phyloP scores from a whole-genome alignment of 139 green algal species.

The Picochlorum sp. region DNA sequence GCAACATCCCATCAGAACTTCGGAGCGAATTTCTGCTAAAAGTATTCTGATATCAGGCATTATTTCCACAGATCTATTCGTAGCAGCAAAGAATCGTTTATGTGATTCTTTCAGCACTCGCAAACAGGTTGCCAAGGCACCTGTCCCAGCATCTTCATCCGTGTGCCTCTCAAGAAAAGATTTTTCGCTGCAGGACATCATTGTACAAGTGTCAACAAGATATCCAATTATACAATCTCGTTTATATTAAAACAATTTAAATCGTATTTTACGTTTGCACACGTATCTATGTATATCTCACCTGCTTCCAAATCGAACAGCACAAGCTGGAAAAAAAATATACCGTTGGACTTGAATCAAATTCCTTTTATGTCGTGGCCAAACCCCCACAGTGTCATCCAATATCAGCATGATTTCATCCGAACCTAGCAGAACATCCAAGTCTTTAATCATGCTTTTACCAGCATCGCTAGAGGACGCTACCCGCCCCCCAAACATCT shows the following conservation, averaged over 20 bases:
- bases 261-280: not conserved
- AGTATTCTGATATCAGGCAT: constrained; percentile 27
- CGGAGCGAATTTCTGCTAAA: constrained; percentile 18
- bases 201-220: constrained; percentile 10
- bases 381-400: constrained; percentile 84
- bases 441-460: constrained; percentile 51
- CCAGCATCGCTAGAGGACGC: constrained; percentile 47
- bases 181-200: constrained; percentile 6
- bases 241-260: not conserved
- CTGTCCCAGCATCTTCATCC: constrained; percentile 44
- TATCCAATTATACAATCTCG: not conserved
- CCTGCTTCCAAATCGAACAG: constrained; percentile 25
- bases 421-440: constrained; percentile 77
- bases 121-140: constrained; percentile 37
- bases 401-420: constrained; percentile 72
- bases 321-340: constrained; percentile 74
- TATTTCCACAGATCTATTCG: constrained; percentile 20
- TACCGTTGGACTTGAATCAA: constrained; percentile 78
- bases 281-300: not conserved
- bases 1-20: constrained; percentile 33
- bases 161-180: constrained; percentile 39
- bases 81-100: constrained; percentile 35
- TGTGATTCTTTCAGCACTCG: constrained; percentile 44
- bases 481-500: constrained; percentile 58
- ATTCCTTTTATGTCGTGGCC: constrained; percentile 71